A percentile compares a stretch with the other conserved stretches of the same genome.
Evolutionary conservation across 441 rosid genomes (phyloP).

Genomic region (Jatropha podagrica): DNA sequence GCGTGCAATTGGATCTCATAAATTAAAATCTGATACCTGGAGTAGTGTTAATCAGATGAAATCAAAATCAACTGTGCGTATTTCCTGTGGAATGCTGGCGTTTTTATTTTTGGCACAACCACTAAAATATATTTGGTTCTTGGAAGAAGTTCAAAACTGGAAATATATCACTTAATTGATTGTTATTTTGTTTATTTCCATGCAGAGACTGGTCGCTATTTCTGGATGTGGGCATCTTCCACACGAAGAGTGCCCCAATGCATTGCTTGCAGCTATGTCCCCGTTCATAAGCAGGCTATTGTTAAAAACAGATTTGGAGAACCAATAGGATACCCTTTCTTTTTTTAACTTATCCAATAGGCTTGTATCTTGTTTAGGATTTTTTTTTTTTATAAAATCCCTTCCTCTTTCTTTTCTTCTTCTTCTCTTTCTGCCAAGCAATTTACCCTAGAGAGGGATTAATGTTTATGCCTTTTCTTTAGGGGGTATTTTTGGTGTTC

Average conservation of each 20-base stretch:
- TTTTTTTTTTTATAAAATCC: conserved; percentile 5
- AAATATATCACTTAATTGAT: background rate
- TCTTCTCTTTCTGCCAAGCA: conserved; percentile 16
- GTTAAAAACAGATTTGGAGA: conserved; percentile 40
- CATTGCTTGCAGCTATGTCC: conserved; percentile 78
- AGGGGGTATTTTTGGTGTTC: conserved; percentile 41
- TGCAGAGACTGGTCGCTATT: conserved; percentile 93
- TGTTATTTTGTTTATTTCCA: conserved; percentile 1
- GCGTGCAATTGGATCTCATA: background rate
- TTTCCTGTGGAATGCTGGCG: no score
- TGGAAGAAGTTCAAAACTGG: background rate
- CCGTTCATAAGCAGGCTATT: conserved; percentile 82
- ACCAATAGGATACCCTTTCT: conserved; percentile 32
- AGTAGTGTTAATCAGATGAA: no score
- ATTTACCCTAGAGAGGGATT: conserved; percentile 34
- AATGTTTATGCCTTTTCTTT: conserved; percentile 26
- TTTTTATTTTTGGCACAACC: background rate
- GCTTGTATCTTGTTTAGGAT: conserved; percentile 39
- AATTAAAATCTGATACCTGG: background rate
- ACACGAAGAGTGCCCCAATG: conserved; percentile 96
- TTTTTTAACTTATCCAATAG: conserved; percentile 28
- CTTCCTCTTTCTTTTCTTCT: background rate
- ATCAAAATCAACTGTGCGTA: no score
- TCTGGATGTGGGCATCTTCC: conserved; percentile 98
- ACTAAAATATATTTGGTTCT: background rate